These are phyloP conservation scores for Erysiphe pulchra DNA, from an alignment of 2,329 filamentous ascomycete genomes.

Conservation along the genomic window DNA sequence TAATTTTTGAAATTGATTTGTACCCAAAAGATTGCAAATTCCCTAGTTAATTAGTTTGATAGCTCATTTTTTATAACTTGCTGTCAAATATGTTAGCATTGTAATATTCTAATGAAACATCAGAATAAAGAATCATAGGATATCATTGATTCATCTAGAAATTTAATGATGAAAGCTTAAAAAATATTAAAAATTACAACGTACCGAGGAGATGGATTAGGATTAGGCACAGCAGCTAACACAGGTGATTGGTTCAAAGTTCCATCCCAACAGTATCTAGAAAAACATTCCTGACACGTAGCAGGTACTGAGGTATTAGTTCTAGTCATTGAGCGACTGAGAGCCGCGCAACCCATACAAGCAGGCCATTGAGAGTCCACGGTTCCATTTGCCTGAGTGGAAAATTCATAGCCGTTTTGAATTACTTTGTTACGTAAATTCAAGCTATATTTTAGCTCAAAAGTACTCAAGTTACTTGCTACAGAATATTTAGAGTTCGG, in stretches of 20 bases:
- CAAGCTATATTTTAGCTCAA: conserved; percentile 35
- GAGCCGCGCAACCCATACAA: conserved; percentile 71
- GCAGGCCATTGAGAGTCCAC: conserved; percentile 48
- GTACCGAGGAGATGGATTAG: no score
- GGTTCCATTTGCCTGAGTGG: conserved; percentile 60
- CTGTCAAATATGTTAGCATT: no score
- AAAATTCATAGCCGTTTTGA: conserved; percentile 62
- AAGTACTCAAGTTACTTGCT: conserved; percentile 59
- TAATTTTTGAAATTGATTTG: no score
- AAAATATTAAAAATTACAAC: no score
- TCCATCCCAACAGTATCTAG: conserved; percentile 79
- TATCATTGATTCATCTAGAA: no score
- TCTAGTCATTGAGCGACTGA: conserved; percentile 48
- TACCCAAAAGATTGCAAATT: no score
- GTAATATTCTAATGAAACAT: no score
- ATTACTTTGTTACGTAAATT: conserved; percentile 55
- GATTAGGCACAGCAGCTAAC: no score
- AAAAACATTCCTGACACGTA: conserved; percentile 53
- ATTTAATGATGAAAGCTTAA: no score
- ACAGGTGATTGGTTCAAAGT: conserved; percentile 1
- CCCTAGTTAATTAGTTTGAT: no score
- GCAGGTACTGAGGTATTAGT: conserved; percentile 43
- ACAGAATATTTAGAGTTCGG: conserved; percentile 63
- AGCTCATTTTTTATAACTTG: no score
- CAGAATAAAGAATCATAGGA: no score